Evolutionary conservation across 768 basidiomycete genomes (phyloP).

Genomic region (Atractiella rhizophila): DNA sequence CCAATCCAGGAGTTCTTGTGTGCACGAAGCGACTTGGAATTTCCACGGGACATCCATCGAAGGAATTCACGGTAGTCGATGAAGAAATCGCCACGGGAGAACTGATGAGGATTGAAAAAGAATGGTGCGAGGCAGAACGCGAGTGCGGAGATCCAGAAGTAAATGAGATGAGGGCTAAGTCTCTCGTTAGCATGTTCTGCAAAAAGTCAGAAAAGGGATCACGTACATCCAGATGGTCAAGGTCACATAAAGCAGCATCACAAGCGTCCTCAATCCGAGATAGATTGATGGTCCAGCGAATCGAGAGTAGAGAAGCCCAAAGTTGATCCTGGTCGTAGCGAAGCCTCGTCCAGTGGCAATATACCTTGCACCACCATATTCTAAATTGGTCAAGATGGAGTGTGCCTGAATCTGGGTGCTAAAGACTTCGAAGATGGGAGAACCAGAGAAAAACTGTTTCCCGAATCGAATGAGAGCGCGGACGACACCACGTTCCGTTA

Average conservation of each 20-base stretch:
- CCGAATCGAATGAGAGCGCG: conserved; percentile 71
- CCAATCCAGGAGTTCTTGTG: conserved; percentile 99
- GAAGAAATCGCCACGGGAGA: conserved; percentile 78
- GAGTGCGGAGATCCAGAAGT: conserved; percentile 91
- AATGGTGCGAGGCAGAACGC: conserved; percentile 85
- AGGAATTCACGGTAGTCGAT: conserved; percentile 93
- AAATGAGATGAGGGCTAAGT: conserved; percentile 56
- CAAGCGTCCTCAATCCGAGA: conserved; percentile 72
- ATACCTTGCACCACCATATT: conserved; percentile 91
- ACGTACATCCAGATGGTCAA: conserved; percentile 43
- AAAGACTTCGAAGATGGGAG: conserved; percentile 91
- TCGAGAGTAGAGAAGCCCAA: conserved; percentile 85
- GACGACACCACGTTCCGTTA: conserved; percentile 80
- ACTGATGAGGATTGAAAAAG: conserved; percentile 99
- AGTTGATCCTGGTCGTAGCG: conserved; percentile 80
- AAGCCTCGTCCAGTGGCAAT: conserved; percentile 98
- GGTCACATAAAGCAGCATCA: conserved; percentile 83
- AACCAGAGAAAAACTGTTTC: conserved; percentile 82
- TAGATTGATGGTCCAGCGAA: conserved; percentile 98
- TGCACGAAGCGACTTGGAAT: conserved; percentile 82
- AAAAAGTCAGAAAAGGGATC: conserved; percentile 2
- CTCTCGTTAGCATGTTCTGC: not conserved
- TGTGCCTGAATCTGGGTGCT: conserved; percentile 95
- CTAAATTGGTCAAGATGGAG: conserved; percentile 87
- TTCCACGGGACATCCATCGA: conserved; percentile 96